phyloP scores from a whole-genome alignment of 1,139 yeast genomes.

The Debaryomyces nepalensis region DNA sequence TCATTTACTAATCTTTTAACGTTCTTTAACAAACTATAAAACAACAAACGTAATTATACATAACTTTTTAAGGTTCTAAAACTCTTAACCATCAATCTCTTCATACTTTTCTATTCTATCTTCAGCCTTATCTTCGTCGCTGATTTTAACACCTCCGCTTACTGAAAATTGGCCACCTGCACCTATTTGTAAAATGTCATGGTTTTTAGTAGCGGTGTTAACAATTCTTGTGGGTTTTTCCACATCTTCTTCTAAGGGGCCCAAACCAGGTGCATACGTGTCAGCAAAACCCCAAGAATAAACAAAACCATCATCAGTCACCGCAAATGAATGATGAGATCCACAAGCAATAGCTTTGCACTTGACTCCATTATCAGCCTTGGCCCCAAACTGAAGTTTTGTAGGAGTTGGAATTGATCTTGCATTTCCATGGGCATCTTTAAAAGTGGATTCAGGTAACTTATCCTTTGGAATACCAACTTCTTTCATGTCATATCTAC shows the following conservation, averaged over 20 bases:
- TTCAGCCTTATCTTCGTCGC: constrained; percentile 63
- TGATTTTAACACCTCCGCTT: constrained; percentile 74
- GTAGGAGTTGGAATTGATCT: constrained; percentile 92
- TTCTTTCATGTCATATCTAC: constrained; percentile 92
- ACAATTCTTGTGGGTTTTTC: constrained; percentile 84
- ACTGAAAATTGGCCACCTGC: constrained; percentile 97
- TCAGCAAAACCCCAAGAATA: constrained; percentile 99
- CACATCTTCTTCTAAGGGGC: constrained; percentile 88
- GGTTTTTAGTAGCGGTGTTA: constrained; percentile 88
- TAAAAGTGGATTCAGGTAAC: constrained; percentile 68
- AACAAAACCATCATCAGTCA: constrained; percentile 80
- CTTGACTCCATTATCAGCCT: constrained; percentile 34
- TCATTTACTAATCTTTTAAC: too few species aligned
- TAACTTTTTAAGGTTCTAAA: neutral
- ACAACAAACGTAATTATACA: constrained; percentile 2
- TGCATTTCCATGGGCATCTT: constrained; percentile 78
- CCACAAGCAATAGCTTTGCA: constrained; percentile 78
- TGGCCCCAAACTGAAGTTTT: constrained; percentile 45
- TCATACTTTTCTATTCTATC: constrained; percentile 59
- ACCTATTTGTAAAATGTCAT: constrained; percentile 70
- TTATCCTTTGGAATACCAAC: constrained; percentile 74
- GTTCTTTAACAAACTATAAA: constrained; percentile 1
- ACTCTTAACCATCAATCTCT: constrained; percentile 36
- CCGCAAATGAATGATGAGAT: constrained; percentile 89
- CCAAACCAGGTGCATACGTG: constrained; percentile 93